These are phyloP conservation scores for Isatis tinctoria DNA, from an alignment of 345 rosid species.

Conservation along the genomic window DNA sequence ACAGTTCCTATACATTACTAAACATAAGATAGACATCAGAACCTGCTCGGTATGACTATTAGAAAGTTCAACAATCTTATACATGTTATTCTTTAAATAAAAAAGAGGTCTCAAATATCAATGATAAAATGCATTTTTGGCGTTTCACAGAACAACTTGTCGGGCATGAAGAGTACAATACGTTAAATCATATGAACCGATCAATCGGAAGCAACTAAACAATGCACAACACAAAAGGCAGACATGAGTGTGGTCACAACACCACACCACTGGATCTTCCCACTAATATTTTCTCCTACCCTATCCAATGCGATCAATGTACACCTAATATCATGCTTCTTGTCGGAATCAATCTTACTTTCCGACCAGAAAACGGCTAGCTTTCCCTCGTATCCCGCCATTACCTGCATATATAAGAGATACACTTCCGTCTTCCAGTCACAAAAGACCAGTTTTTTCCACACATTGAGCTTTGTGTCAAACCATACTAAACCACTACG, in stretches of 20 bases:
- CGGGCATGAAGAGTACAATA: too few species aligned
- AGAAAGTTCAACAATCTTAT: too few species aligned
- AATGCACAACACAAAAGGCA: not conserved
- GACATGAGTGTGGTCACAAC: not conserved
- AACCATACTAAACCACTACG: slow-evolving; percentile 58
- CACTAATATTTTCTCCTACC: not conserved
- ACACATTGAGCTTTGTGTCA: slow-evolving; percentile 34
- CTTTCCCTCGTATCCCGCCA: slow-evolving; percentile 62
- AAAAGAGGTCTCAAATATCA: too few species aligned
- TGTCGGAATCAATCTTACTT: too few species aligned
- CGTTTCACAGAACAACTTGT: too few species aligned
- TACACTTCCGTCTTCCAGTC: not conserved
- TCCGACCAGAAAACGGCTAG: slow-evolving; percentile 38
- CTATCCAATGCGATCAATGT: not conserved
- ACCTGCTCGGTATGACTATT: too few species aligned
- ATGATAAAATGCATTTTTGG: too few species aligned
- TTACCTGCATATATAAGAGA: not conserved
- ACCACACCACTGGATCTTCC: not conserved
- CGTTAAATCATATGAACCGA: too few species aligned
- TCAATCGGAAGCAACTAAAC: not conserved
- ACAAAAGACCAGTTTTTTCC: slow-evolving; percentile 44
- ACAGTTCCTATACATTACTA: too few species aligned
- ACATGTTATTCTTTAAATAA: too few species aligned
- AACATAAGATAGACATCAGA: too few species aligned
- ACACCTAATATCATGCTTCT: not conserved